A percentile compares a stretch with the other conserved stretches of the same genome.
Evolutionary conservation across 352 stramenopile genomes (phyloP).

Genomic region (Phytophthora macrochlamydospora): DNA sequence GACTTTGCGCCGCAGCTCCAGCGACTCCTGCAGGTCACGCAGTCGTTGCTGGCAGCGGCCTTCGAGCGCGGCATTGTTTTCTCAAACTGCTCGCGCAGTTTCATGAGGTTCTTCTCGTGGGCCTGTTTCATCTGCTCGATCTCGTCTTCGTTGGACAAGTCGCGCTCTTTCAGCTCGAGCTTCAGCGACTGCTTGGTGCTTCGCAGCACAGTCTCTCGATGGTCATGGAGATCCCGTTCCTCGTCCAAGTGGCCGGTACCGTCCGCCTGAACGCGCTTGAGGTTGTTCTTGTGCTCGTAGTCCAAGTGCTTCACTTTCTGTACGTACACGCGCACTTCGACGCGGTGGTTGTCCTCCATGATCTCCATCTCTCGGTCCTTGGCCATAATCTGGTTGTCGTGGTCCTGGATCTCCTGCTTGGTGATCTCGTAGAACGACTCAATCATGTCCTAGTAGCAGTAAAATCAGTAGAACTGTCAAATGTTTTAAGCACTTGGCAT

Average conservation of each 20-base stretch:
- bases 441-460: conserved; percentile 86
- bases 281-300: conserved; percentile 95
- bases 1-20: conserved; percentile 92
- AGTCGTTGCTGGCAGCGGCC: conserved; percentile 74
- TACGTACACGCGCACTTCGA: conserved; percentile 93
- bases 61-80: conserved; percentile 82
- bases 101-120: conserved; percentile 93
- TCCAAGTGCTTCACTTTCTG: conserved; percentile 96
- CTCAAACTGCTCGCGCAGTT: conserved; percentile 92
- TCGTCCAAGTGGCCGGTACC: conserved; percentile 71
- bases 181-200: conserved; percentile 78
- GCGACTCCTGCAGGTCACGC: conserved; percentile 74
- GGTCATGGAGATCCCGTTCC: conserved; percentile 72
- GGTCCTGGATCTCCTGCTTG: conserved; percentile 91
- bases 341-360: conserved; percentile 95
- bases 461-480: not conserved
- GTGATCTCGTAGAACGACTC: conserved; percentile 96
- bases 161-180: conserved; percentile 82
- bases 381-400: conserved; percentile 90
- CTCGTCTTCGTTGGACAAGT: conserved; percentile 89
- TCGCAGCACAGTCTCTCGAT: conserved; percentile 66
- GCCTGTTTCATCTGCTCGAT: conserved; percentile 91
- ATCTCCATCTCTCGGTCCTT: conserved; percentile 96
- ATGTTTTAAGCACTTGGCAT: too few species aligned
- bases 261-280: conserved; percentile 86